Conservation (phyloP, 2,329 filamentous ascomycete genomes). For the Aspergillus sergii region DNA sequence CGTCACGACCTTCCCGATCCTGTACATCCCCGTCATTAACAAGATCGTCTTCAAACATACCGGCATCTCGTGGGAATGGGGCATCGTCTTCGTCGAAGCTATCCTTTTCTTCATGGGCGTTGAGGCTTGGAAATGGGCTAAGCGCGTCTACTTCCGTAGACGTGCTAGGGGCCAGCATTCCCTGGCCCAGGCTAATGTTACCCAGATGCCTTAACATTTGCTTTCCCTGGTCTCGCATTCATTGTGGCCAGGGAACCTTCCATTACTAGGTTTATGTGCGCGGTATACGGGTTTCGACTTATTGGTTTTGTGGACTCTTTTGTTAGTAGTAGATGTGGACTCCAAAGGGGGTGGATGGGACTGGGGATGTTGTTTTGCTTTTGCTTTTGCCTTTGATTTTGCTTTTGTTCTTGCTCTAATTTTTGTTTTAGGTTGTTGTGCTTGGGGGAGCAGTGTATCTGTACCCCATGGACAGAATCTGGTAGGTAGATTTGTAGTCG, state of each 20-base stretch:
- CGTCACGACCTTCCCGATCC: slow-evolving; percentile 57
- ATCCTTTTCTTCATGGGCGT: slow-evolving; percentile 63
- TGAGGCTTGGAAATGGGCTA: slow-evolving; percentile 67
- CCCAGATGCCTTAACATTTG: slow-evolving; percentile 19
- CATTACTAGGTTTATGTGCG: not conserved
- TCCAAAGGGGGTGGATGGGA: not conserved
- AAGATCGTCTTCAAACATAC: slow-evolving; percentile 64
- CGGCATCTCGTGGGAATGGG: slow-evolving; percentile 69
- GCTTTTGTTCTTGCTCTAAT: not conserved
- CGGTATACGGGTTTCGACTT: slow-evolving; percentile 3
- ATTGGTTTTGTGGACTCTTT: slow-evolving; percentile 1
- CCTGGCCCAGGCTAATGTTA: not conserved
- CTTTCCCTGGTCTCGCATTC: slow-evolving; percentile 17
- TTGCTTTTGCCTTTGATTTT: not conserved
- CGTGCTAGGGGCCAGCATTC: not conserved
- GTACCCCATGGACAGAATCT: not conserved
- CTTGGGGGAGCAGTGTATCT: not conserved
- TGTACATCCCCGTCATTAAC: slow-evolving; percentile 70
- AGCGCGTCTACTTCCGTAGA: slow-evolving; percentile 56
- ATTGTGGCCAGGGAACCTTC: slow-evolving; percentile 16
- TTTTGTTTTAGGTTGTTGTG: not conserved
- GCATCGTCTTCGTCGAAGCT: slow-evolving; percentile 62
- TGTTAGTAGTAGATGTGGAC: not conserved
- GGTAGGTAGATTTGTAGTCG: not conserved
- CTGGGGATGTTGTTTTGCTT: not conserved